phyloP scores from a whole-genome alignment of 352 stramenopile genomes.

The Saprolegnia diclina region DNA sequence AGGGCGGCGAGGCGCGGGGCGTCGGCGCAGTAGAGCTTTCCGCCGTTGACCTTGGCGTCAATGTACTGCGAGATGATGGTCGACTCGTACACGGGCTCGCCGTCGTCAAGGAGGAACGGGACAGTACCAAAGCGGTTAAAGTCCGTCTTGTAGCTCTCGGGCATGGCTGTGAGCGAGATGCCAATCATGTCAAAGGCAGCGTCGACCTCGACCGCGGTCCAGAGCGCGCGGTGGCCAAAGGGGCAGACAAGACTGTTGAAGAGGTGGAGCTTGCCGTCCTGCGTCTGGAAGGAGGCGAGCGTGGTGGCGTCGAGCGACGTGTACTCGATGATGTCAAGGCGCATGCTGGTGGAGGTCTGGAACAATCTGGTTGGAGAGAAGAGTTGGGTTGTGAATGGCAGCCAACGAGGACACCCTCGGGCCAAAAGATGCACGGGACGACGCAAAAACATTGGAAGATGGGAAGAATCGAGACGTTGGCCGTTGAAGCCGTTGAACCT shows the following conservation, averaged over 20 bases:
- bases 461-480: too few relatives aligned
- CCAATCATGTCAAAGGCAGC: slow-evolving; percentile 20
- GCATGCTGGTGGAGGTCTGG: background rate
- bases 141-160: background rate
- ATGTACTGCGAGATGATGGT: slow-evolving; percentile 25
- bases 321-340: slow-evolving; percentile 1
- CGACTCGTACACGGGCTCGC: slow-evolving; percentile 19
- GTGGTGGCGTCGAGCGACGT: background rate
- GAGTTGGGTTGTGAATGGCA: too few relatives aligned
- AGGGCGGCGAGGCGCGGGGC: slow-evolving; percentile 14
- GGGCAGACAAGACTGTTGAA: slow-evolving; percentile 25
- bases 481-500: too few relatives aligned
- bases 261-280: slow-evolving; percentile 23
- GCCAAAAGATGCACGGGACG: too few relatives aligned
- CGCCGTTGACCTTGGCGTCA: slow-evolving; percentile 16
- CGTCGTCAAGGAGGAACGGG: slow-evolving; percentile 21
- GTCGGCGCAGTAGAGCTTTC: slow-evolving; percentile 6
- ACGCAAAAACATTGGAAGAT: too few relatives aligned
- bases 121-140: slow-evolving; percentile 25
- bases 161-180: slow-evolving; percentile 1
- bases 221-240: slow-evolving; percentile 24
- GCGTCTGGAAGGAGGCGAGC: slow-evolving; percentile 4
- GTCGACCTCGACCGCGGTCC: slow-evolving; percentile 20
- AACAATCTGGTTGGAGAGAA: too few relatives aligned
- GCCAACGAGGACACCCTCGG: too few relatives aligned